Percentiles rank a stretch among this genome's conserved stretches.
These are phyloP conservation scores for Cynara cardunculus DNA, from an alignment of 129 eudicot species.

Conservation along the genomic window DNA sequence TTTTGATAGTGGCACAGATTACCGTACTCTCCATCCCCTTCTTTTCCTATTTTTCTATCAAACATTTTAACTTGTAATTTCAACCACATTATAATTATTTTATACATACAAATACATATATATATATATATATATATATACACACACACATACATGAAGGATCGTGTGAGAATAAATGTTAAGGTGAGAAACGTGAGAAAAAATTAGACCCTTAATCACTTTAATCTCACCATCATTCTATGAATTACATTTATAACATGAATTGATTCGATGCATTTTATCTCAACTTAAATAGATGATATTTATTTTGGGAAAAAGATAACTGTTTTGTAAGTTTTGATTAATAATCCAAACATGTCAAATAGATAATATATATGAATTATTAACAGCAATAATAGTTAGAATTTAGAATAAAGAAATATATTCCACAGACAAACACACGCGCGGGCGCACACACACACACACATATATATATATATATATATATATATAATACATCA, in stretches of 20 bases:
- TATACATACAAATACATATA: too few species aligned
- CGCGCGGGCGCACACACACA: too few species aligned
- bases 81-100: too few species aligned
- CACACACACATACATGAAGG: too few species aligned
- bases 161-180: too few species aligned
- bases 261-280: too few species aligned
- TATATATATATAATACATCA: background rate
- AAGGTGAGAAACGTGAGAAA: too few species aligned
- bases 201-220: too few species aligned
- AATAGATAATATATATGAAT: background rate
- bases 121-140: too few species aligned
- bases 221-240: too few species aligned
- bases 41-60: background rate
- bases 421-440: background rate
- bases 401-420: background rate
- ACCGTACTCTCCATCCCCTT: slow-evolving; percentile 12
- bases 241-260: too few species aligned
- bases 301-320: background rate
- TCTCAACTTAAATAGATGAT: background rate
- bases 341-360: background rate
- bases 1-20: slow-evolving; percentile 28
- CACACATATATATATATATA: too few species aligned
- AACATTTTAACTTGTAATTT: background rate
- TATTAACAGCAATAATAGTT: background rate
- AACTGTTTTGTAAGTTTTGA: background rate